phyloP scores from a whole-genome alignment of 306 rosid species.

The Medicago arabica region DNA sequence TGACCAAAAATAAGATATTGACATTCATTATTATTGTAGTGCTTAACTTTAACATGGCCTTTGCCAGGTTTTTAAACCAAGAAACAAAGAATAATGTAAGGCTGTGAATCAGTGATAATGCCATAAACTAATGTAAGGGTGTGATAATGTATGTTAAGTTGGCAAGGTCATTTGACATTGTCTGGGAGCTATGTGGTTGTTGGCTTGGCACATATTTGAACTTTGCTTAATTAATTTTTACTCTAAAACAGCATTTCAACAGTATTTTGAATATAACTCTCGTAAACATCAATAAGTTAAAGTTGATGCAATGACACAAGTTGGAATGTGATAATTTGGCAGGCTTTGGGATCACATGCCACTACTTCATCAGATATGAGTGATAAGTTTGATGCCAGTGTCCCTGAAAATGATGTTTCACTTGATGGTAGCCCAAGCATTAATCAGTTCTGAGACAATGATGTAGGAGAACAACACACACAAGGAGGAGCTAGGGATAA shows the following conservation, averaged over 20 bases:
- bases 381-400: slow-evolving; percentile 64
- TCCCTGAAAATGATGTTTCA: slow-evolving; percentile 62
- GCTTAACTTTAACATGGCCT: no score
- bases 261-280: slow-evolving; percentile 26
- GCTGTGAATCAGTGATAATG: no score
- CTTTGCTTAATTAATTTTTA: not conserved
- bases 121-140: not conserved
- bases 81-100: no score
- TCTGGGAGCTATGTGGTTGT: slow-evolving; percentile 1
- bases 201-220: slow-evolving; percentile 32
- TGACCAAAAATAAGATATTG: no score
- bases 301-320: slow-evolving; percentile 3
- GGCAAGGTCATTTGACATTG: not conserved
- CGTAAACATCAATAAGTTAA: slow-evolving; percentile 11
- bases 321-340: slow-evolving; percentile 47
- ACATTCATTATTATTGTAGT: no score
- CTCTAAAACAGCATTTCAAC: slow-evolving; percentile 8
- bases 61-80: no score
- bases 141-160: slow-evolving; percentile 2
- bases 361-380: slow-evolving; percentile 46
- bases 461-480: not conserved
- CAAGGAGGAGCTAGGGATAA: not conserved
- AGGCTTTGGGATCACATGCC: slow-evolving; percentile 58
- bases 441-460: slow-evolving; percentile 26
- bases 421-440: slow-evolving; percentile 18